These are phyloP conservation scores for Aschersonia sp. DNA, from an alignment of 2,329 filamentous ascomycete species.

Conservation along the genomic window DNA sequence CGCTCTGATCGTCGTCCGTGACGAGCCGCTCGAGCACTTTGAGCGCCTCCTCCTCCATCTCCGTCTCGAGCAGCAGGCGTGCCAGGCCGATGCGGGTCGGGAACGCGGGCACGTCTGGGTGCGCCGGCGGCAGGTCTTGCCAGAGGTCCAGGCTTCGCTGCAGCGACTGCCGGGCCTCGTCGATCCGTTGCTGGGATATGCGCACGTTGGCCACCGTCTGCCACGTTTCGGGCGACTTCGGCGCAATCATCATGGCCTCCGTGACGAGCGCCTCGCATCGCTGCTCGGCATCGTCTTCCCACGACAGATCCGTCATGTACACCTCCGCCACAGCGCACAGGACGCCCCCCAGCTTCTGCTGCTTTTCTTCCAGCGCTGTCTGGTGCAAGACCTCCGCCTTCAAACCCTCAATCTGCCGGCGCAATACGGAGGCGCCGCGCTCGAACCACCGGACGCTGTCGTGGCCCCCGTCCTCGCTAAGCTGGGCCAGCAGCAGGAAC, in stretches of 20 bases:
- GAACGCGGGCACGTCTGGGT: conserved; percentile 69
- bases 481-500: conserved; percentile 85
- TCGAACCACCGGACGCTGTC: conserved; percentile 56
- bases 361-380: conserved; percentile 47
- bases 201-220: conserved; percentile 90
- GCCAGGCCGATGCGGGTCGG: conserved; percentile 71
- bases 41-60: conserved; percentile 72
- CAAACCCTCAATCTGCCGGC: conserved; percentile 53
- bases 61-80: conserved; percentile 77
- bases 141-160: conserved; percentile 68
- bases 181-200: conserved; percentile 68
- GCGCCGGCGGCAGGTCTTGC: conserved; percentile 60
- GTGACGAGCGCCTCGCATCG: conserved; percentile 81
- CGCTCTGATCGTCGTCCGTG: conserved; percentile 79
- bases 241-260: conserved; percentile 75
- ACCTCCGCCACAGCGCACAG: conserved; percentile 90
- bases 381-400: conserved; percentile 19
- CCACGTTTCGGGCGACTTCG: conserved; percentile 72
- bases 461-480: conserved; percentile 56
- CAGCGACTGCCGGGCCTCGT: conserved; percentile 70
- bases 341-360: conserved; percentile 73
- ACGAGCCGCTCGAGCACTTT: conserved; percentile 74
- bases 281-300: conserved; percentile 79
- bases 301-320: conserved; percentile 96
- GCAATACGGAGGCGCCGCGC: conserved; percentile 56